Base-by-base conservation (phyloP, 2,329 filamentous ascomycete genomes). In the Xylariaceae sp. region DNA sequence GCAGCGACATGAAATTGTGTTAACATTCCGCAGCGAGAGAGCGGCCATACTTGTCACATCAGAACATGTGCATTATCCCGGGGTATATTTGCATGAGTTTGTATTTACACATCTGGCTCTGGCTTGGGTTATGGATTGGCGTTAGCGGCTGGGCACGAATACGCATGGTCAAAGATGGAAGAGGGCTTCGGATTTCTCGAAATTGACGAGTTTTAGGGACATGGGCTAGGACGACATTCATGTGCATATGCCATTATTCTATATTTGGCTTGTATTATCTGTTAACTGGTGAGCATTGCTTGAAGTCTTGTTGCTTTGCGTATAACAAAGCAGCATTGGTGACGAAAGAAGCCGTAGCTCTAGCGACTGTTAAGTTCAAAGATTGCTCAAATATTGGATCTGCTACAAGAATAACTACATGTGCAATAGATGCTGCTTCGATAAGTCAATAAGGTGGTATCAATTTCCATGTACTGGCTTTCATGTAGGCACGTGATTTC, bases 61-160 rank as follows among this genome's bases (percentile, higher is more conserved):
- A 37, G 45, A 39, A 55, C 24, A n/a, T 56, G 50, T 59, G 55
- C 55, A 58, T 60, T 50, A 58, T 51, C 11, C 33, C 43, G 49
- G 51, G 33, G 33, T 32, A 41, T 56, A 40, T 59, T 54, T 51
- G 49, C 45, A 50, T 57, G 55, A 55, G 44, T 62, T 32, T 58
- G 50, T 61, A 55, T 59, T 61, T 37, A 47, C 35, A 49, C 55
- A 57, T 59, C 26, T 55, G 37, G 58, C 41, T 60, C 56, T 45
- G 50, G 47, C 49, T 60, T 52, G 55, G 48, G 46, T 60, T 52
- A 52, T 24, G 56, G 42, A 50, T 8, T 20, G 59, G 64, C 61
- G 62, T 63, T 67, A 15, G 40, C 5, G 39, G 56, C 21, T 47
- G 53, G 56, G 57, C 52, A 63, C 61, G 46, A 45, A 30, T 55